A percentile compares a stretch with the other conserved stretches of the same genome.
Evolutionary conservation across 2,329 filamentous ascomycete genomes (phyloP).

Genomic region (Cladosporium sp.): DNA sequence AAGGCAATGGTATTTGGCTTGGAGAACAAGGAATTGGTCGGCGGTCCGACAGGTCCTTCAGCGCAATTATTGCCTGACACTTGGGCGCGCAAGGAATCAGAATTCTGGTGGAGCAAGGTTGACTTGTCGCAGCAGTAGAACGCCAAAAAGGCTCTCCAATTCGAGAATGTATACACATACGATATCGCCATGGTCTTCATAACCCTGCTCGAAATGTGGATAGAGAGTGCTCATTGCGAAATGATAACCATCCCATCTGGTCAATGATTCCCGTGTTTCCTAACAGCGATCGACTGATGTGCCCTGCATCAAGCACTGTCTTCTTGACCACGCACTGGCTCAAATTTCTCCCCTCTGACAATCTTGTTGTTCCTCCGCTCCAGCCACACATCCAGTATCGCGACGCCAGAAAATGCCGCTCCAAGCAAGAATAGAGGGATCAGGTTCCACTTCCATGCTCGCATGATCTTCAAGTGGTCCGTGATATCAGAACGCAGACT

Average conservation of each 20-base stretch:
- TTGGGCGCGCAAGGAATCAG: constrained; percentile 53
- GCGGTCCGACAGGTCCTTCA: constrained; percentile 44
- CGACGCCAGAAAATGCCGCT: constrained; percentile 25
- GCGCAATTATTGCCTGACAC: constrained; percentile 48
- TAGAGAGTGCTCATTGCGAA: neutral
- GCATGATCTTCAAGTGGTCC: constrained; percentile 28
- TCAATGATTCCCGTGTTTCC: neutral
- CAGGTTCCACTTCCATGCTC: constrained; percentile 37
- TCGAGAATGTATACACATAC: neutral
- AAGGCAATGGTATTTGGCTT: constrained; percentile 57
- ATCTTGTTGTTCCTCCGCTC: neutral
- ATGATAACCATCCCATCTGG: neutral
- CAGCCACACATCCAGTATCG: constrained; percentile 25
- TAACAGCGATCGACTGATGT: neutral
- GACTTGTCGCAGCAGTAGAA: constrained; percentile 34
- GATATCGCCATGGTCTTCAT: neutral
- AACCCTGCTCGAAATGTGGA: neutral
- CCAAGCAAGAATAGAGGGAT: constrained; percentile 34
- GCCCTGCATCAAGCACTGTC: neutral
- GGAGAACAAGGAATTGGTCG: constrained; percentile 59
- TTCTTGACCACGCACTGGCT: constrained; percentile 2
- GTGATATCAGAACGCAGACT: constrained; percentile 28
- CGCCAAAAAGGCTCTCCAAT: neutral
- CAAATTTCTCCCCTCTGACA: constrained; percentile 2
- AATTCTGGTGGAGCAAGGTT: constrained; percentile 64